These are phyloP conservation scores for Saccharomycopsis oosterbeekiorum DNA, from an alignment of 805 yeast genomes.

Conservation along the genomic window DNA sequence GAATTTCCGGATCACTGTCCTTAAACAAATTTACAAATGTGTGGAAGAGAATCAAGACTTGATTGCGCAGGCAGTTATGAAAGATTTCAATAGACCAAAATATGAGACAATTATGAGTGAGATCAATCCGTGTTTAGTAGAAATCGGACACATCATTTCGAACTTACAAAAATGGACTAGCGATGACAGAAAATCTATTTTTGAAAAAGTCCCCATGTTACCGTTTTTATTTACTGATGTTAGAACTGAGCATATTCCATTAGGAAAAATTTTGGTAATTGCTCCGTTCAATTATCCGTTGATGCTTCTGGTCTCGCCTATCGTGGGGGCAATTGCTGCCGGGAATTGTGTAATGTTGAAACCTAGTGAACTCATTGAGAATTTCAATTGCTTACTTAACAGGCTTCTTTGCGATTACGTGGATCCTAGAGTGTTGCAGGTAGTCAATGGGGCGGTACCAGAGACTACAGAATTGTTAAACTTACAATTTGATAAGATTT, in stretches of 20 bases:
- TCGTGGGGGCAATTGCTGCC: constrained; percentile 73
- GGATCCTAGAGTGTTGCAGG: constrained; percentile 45
- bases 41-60: constrained; percentile 47
- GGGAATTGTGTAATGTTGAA: constrained; percentile 77
- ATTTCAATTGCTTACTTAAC: constrained; percentile 47
- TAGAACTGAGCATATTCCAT: constrained; percentile 32
- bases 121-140: constrained; percentile 38
- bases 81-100: constrained; percentile 59
- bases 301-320: constrained; percentile 49
- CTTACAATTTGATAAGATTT: constrained; percentile 67
- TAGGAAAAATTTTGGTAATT: constrained; percentile 65
- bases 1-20: constrained; percentile 47
- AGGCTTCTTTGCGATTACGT: constrained; percentile 40
- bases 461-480: constrained; percentile 49
- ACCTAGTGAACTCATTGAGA: constrained; percentile 65
- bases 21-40: constrained; percentile 58
- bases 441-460: constrained; percentile 42
- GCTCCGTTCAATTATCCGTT: constrained; percentile 80
- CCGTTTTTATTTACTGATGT: constrained; percentile 29
- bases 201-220: constrained; percentile 20
- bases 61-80: constrained; percentile 45
- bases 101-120: constrained; percentile 59
- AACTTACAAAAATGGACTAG: constrained; percentile 53
- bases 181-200: constrained; percentile 31
- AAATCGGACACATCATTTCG: constrained; percentile 48